Percentiles rank a stretch among this genome's conserved stretches.
Conservation (phyloP, 352 stramenopile genomes). For the Globisporangium solare region DNA sequence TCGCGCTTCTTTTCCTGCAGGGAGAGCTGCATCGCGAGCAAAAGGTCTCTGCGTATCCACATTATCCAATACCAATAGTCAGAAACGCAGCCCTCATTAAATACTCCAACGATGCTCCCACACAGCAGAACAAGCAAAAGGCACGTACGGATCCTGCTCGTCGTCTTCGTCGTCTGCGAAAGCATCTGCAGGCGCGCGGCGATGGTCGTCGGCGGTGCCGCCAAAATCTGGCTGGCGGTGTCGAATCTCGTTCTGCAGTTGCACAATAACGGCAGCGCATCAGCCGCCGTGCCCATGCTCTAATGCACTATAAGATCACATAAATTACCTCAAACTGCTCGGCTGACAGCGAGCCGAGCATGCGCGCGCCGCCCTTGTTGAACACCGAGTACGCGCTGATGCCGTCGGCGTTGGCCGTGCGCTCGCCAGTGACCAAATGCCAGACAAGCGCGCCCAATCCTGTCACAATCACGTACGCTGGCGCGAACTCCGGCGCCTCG, state of each 20-base stretch:
- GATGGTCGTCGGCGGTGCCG: conserved; percentile 15
- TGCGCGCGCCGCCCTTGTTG: conserved; percentile 57
- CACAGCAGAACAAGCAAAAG: no score
- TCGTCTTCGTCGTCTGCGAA: conserved; percentile 25
- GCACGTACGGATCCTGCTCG: conserved; percentile 46
- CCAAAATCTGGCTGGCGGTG: conserved; percentile 28
- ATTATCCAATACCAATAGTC: no score
- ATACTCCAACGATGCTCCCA: background rate
- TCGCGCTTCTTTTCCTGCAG: conserved; percentile 69
- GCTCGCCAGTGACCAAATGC: conserved; percentile 30
- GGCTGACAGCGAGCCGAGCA: conserved; percentile 74
- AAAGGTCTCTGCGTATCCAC: conserved; percentile 32
- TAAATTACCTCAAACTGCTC: conserved; percentile 78
- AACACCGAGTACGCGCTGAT: conserved; percentile 85
- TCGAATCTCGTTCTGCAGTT: conserved; percentile 64
- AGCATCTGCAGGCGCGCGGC: background rate
- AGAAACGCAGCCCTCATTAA: background rate
- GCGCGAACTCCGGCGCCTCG: conserved; percentile 46
- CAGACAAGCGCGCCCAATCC: conserved; percentile 35
- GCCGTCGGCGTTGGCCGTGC: conserved; percentile 10
- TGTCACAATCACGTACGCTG: conserved; percentile 58
- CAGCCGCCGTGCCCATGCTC: background rate
- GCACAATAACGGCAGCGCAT: background rate
- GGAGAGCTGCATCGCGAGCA: conserved; percentile 48
- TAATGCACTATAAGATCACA: background rate